Conservation (phyloP, 2,329 filamentous ascomycete genomes). For the Colletotrichum lentis region DNA sequence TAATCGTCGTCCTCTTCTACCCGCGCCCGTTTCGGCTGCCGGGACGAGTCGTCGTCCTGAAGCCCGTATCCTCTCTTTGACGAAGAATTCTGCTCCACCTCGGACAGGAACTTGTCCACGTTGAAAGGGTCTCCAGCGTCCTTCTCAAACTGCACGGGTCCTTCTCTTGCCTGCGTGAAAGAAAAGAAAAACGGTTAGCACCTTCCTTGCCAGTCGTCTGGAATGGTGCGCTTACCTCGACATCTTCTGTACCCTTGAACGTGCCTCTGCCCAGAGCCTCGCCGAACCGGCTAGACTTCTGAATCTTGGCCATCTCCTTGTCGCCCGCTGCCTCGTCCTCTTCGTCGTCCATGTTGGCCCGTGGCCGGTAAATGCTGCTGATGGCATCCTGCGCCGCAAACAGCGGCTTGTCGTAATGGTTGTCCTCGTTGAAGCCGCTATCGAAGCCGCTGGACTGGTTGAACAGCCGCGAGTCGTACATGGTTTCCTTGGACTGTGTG, state of each 20-base stretch:
- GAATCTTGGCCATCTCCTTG: slow-evolving; percentile 85
- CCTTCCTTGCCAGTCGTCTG: not conserved
- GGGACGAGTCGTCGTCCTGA: slow-evolving; percentile 66
- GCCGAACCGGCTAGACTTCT: slow-evolving; percentile 81
- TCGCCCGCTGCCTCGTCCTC: slow-evolving; percentile 83
- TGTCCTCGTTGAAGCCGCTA: slow-evolving; percentile 95
- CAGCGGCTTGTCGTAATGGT: slow-evolving; percentile 94
- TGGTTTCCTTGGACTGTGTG: slow-evolving; percentile 87
- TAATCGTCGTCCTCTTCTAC: slow-evolving; percentile 75
- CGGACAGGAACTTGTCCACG: slow-evolving; percentile 90
- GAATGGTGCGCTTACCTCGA: slow-evolving; percentile 67
- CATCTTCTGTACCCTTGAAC: slow-evolving; percentile 86
- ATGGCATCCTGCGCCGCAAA: slow-evolving; percentile 96
- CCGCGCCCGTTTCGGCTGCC: slow-evolving; percentile 75
- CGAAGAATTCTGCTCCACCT: slow-evolving; percentile 70
- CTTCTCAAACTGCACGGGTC: slow-evolving; percentile 96
- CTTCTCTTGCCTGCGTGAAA: slow-evolving; percentile 72
- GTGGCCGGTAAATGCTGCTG: slow-evolving; percentile 89
- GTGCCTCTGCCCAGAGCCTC: slow-evolving; percentile 89
- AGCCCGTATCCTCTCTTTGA: slow-evolving; percentile 80
- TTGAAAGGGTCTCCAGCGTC: slow-evolving; percentile 86
- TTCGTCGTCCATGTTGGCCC: slow-evolving; percentile 75
- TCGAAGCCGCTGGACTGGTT: slow-evolving; percentile 93
- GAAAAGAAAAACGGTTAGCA: slow-evolving; percentile 23
- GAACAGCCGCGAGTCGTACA: slow-evolving; percentile 97